Base-by-base conservation (phyloP, 2,329 filamentous ascomycete genomes). In the Penicillium corylophilum region DNA sequence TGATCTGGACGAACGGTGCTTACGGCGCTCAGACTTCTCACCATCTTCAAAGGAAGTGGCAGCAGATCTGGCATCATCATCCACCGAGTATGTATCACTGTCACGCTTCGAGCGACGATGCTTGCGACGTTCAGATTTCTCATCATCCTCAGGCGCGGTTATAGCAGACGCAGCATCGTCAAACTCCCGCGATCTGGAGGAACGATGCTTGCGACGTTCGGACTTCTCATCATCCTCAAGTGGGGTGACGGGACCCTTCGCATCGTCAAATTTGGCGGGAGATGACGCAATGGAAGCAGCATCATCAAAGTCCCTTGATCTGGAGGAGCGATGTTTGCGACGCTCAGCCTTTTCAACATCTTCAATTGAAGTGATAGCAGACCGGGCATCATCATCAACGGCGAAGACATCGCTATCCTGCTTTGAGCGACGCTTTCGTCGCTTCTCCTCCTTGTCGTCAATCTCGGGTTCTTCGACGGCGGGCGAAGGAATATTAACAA, bases 251-350 rank as follows among this genome's bases (percentile, higher is more conserved):
- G 56, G 26, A 10, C 26, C 26, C 26, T 53, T 57, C 7, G 53
- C 53, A 51, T 64, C 61, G 33, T 59, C 56, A 44, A 66, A 59
- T 33, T 62, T 64, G 36, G 64, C 65, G 18, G 68, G 66, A 3
- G 67, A 69, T 23, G 70, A 71, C 4, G 64, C 59, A 4, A 70
- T 64, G 7, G 71, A 74, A 3, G 61, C 60, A 16, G 66, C 56
- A 36, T 76, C 72, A 40, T 77, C 74, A 50, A 72, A 64, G 24
- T 59, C 58, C 18, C 16, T 9, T 10, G 35, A 38, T 38, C 16
- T 20, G 5, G 9, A 18, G 35, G 16, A 22, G 20, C 35, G 35
- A 22, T 38, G 35, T 13, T 60, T 65, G 15, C 59, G 62, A 23
- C 57, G 58, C 24, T 61, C 60, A 18, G 50, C 48, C 31, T 51